Evolutionary conservation across 140 eudicot species (phyloP).

Genomic region (Flaveria floridana): DNA sequence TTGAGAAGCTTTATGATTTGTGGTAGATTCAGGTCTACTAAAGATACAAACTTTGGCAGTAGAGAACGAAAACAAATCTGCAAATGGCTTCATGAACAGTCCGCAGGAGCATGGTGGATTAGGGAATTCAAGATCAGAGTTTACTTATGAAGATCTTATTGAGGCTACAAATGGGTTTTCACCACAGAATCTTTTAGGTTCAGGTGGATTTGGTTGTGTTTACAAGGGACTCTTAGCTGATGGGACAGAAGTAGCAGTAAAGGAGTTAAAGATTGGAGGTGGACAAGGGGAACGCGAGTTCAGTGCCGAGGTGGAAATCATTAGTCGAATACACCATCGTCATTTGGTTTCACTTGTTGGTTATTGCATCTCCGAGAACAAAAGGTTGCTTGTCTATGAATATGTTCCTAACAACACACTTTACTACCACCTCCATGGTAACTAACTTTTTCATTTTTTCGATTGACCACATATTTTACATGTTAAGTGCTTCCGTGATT

Average conservation of each 20-base stretch:
- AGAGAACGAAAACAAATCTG: constrained; percentile 35
- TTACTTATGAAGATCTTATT: constrained; percentile 59
- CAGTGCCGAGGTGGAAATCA: constrained; percentile 86
- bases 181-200: constrained; percentile 61
- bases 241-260: constrained; percentile 85
- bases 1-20: constrained; percentile 22
- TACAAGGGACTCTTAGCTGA: constrained; percentile 66
- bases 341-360: constrained; percentile 93
- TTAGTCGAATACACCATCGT: constrained; percentile 87
- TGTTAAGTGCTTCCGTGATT: neutral
- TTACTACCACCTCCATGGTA: constrained; percentile 92
- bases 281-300: constrained; percentile 97
- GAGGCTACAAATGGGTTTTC: constrained; percentile 82
- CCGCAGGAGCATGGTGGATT: constrained; percentile 50
- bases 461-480: neutral
- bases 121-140: constrained; percentile 55
- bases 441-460: neutral
- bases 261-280: constrained; percentile 82
- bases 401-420: constrained; percentile 82
- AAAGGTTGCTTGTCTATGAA: constrained; percentile 82
- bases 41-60: constrained; percentile 39
- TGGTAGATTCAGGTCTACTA: constrained; percentile 52
- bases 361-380: constrained; percentile 60
- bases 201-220: constrained; percentile 94
- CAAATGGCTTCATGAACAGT: constrained; percentile 34